A percentile compares a stretch with the other conserved stretches of the same genome.
These are phyloP conservation scores for Crotalaria pallida DNA, from an alignment of 306 rosid species.

Conservation along the genomic window DNA sequence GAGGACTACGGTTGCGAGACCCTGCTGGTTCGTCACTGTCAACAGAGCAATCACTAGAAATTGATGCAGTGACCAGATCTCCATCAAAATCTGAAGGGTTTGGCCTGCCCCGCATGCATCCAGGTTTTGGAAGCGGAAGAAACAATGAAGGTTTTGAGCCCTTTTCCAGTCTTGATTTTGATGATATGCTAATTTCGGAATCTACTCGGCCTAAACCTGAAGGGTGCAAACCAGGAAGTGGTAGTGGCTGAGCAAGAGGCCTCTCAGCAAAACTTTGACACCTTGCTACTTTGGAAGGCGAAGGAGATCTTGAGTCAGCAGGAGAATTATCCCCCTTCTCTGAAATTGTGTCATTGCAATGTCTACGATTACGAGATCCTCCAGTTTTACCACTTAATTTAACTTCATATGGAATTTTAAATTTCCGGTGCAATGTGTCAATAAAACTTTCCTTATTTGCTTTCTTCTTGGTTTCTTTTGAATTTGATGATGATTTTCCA, in stretches of 20 bases:
- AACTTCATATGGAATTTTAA: conserved; percentile 71
- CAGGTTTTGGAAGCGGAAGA: conserved; percentile 77
- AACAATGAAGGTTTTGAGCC: conserved; percentile 53
- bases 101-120: conserved; percentile 53
- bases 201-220: conserved; percentile 70
- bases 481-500: conserved; percentile 85
- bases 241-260: conserved; percentile 85
- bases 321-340: conserved; percentile 83
- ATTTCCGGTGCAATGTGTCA: conserved; percentile 64
- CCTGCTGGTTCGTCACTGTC: conserved; percentile 79
- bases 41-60: conserved; percentile 64
- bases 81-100: conserved; percentile 75
- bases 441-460: conserved; percentile 73
- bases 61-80: conserved; percentile 58
- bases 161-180: conserved; percentile 55
- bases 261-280: conserved; percentile 96
- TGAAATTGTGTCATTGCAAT: conserved; percentile 69
- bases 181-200: conserved; percentile 69
- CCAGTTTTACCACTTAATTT: conserved; percentile 56
- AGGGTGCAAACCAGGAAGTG: conserved; percentile 77
- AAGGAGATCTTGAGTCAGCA: conserved; percentile 72
- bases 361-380: conserved; percentile 57
- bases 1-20: conserved; percentile 68
- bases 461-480: conserved; percentile 90
- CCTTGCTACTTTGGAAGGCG: conserved; percentile 90